Evolutionary conservation across 768 basidiomycete genomes (phyloP).

Genomic region (Rhizopogon vesiculosus): DNA sequence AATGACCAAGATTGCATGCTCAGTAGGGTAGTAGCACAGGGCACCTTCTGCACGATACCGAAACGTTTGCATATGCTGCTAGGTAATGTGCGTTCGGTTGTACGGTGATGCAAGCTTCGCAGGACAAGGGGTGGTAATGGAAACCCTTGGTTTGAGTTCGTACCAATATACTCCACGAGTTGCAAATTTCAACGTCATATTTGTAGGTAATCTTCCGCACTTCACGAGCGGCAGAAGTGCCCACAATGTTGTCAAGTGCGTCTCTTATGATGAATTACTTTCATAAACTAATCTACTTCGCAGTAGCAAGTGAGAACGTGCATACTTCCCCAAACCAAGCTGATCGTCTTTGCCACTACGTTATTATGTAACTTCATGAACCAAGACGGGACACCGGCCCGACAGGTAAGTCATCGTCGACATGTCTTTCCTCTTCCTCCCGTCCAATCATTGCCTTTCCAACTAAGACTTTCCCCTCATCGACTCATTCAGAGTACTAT

Average conservation of each 20-base stretch:
- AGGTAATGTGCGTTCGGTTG: slow-evolving; percentile 83
- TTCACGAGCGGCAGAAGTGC: slow-evolving; percentile 89
- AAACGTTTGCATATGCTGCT: slow-evolving; percentile 38
- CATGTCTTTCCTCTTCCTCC: too few relatives aligned
- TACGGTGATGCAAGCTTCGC: slow-evolving; percentile 92
- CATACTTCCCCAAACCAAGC: background rate
- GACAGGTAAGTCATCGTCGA: too few relatives aligned
- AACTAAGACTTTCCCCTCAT: too few relatives aligned
- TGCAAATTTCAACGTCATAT: background rate
- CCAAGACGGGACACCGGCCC: too few relatives aligned
- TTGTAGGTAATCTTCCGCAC: slow-evolving; percentile 78
- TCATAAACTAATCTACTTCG: background rate
- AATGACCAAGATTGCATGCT: slow-evolving; percentile 22
- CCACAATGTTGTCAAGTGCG: slow-evolving; percentile 88
- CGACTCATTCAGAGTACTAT: too few relatives aligned
- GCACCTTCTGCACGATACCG: background rate
- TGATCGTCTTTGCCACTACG: slow-evolving; percentile 1
- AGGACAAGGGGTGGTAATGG: slow-evolving; percentile 90
- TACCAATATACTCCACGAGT: background rate
- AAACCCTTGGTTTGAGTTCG: slow-evolving; percentile 77
- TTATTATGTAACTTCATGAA: too few relatives aligned
- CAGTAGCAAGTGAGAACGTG: slow-evolving; percentile 52
- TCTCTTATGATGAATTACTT: slow-evolving; percentile 9
- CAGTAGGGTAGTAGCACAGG: slow-evolving; percentile 18
- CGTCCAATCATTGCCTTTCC: too few relatives aligned